Base-by-base conservation (phyloP, 306 rosid species). In the Trifolium repens region DNA sequence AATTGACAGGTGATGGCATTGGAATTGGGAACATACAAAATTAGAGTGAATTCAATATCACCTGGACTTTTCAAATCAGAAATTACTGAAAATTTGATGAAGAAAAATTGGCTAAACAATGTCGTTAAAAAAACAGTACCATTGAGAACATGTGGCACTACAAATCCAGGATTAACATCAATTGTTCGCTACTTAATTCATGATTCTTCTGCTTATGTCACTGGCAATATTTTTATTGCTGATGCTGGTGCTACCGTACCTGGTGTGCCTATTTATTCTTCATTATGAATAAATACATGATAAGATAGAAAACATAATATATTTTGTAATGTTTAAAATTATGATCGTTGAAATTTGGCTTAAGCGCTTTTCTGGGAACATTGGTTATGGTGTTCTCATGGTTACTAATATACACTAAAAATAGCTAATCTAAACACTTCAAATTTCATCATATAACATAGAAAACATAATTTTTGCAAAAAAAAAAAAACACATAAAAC, bases 21-120 rank as follows among this genome's bases (percentile, higher is more conserved):
- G 79, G 97, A 93, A 82, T 68, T 93, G 75, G 97, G 98, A 10
- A 77, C 1, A 7, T 46, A 91, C 80, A 89, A 89, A 50, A 89
- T 93, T 47, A 93, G 91, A 85, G 96, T 91, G 79, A 93, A 93
- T 63, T 82, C 91, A 12, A 88, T 89, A 84, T 81, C 90, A 1
- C 97, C 97, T 0, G 96, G 96, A 34, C 84, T 93, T 34, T 93
- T 91, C 81, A 91, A 74, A 81, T 93, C 97, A 7, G 97, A 91
- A 86, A 91, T 93, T 27, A 91, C 93, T 2, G 82, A 87, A 35
- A 79, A 42, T 9, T 89, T 93, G 9, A 72, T 89, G 87, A 24
- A 91, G 52, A 88, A 90, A 72, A 83, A 87, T 69, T 93, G 98
- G 96, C 73, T 93, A 11, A 32, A 80, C 35, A 87, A 73, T 7